A percentile compares a stretch with the other conserved stretches of the same genome.
phyloP scores from a whole-genome alignment of 2,329 filamentous ascomycete species.

The Penicillium sp. region DNA sequence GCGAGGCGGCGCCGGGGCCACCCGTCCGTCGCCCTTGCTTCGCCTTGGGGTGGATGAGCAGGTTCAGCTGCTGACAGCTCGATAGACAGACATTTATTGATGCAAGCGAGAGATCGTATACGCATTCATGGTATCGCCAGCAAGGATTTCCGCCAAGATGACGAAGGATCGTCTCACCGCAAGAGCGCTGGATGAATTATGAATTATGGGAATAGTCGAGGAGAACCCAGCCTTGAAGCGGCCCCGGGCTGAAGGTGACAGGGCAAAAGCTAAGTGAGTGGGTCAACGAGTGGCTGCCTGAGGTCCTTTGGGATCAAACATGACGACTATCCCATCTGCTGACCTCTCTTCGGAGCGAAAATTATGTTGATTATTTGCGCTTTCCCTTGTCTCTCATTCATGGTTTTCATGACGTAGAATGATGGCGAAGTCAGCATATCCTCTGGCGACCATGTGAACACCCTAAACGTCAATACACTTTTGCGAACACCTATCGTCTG shows the following conservation, averaged over 20 bases:
- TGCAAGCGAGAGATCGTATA: background rate
- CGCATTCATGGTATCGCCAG: background rate
- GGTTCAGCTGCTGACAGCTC: background rate
- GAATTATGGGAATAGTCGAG: no score
- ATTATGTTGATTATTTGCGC: background rate
- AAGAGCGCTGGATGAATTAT: background rate
- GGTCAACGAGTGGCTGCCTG: background rate
- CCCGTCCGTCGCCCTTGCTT: background rate
- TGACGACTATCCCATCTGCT: background rate
- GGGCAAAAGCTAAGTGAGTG: background rate
- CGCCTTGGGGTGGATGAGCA: background rate
- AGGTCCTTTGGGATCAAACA: background rate
- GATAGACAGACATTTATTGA: background rate
- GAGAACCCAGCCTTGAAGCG: background rate
- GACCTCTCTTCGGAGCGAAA: background rate
- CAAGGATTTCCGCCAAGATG: background rate
- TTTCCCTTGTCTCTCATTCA: background rate
- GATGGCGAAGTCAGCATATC: background rate
- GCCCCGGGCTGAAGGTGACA: background rate
- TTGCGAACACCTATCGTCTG: background rate
- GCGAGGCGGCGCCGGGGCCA: background rate
- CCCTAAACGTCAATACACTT: background rate
- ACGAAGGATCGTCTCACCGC: background rate
- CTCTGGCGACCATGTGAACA: no score
- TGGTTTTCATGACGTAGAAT: background rate